Percentiles rank a stretch among this genome's conserved stretches.
These are phyloP conservation scores for Astraeus odoratus DNA, from an alignment of 768 basidiomycete genomes.

Conservation along the genomic window DNA sequence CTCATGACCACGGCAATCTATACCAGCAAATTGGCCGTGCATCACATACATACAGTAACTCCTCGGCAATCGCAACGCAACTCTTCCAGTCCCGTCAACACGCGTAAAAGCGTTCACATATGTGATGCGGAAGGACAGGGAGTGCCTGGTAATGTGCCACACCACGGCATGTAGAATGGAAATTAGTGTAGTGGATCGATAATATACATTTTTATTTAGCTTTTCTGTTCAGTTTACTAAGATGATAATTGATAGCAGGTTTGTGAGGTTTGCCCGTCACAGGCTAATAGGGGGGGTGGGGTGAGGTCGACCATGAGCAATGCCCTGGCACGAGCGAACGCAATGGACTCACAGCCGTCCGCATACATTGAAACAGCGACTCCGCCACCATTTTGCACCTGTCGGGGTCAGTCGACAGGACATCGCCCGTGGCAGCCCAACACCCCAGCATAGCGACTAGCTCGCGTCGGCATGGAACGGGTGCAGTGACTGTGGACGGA, in stretches of 20 bases:
- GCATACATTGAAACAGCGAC: conserved; percentile 74
- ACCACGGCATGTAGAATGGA: conserved; percentile 15
- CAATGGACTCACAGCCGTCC: conserved; percentile 60
- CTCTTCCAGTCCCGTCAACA: not conserved
- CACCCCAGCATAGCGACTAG: conserved; percentile 78
- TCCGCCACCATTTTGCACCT: conserved; percentile 56
- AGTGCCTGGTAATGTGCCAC: conserved; percentile 1
- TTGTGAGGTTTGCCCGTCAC: conserved; percentile 58
- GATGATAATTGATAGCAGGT: conserved; percentile 86
- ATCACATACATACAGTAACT: not conserved
- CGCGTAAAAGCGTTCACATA: not conserved
- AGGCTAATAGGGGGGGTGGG: conserved; percentile 42
- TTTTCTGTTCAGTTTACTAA: conserved; percentile 70
- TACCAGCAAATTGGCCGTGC: not conserved
- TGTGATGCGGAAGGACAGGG: not conserved
- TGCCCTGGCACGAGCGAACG: not conserved
- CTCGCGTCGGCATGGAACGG: conserved; percentile 33
- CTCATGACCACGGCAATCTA: not conserved
- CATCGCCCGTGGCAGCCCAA: conserved; percentile 72
- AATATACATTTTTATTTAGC: conserved; percentile 48
- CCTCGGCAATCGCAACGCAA: not conserved
- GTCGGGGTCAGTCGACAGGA: conserved; percentile 37
- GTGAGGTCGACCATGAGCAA: conserved; percentile 1
- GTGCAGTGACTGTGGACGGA: conserved; percentile 5
- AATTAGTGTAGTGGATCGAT: conserved; percentile 8